Conservation (phyloP, 2,329 filamentous ascomycete genomes). For the Trichoderma asperellum region DNA sequence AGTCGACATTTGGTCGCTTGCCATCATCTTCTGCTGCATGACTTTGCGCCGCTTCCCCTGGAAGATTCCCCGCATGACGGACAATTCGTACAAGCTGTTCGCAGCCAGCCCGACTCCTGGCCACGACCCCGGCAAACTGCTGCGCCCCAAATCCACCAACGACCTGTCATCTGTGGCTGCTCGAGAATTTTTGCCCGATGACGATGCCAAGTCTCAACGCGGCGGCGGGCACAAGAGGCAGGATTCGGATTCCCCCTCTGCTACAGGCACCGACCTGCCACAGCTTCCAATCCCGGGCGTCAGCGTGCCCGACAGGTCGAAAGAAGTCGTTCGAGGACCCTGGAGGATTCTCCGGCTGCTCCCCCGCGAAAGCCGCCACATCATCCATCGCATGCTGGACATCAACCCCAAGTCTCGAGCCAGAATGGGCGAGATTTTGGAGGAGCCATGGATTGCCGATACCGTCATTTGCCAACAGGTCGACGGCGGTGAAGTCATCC, state of each 20-base stretch:
- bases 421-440: conserved; percentile 81
- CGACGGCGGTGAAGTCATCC: conserved; percentile 69
- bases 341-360: conserved; percentile 87
- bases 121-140: conserved; percentile 60
- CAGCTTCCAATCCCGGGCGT: conserved; percentile 29
- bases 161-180: conserved; percentile 47
- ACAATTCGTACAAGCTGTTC: conserved; percentile 95
- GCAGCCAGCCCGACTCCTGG: conserved; percentile 81
- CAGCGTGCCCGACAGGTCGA: conserved; percentile 52
- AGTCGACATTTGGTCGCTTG: conserved; percentile 96
- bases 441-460: conserved; percentile 87
- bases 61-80: conserved; percentile 89
- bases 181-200: conserved; percentile 47
- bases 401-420: conserved; percentile 82
- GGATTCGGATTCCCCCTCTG: conserved; percentile 29
- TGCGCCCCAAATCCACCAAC: conserved; percentile 51
- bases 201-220: conserved; percentile 36
- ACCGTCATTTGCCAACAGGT: conserved; percentile 83
- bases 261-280: not conserved
- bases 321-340: conserved; percentile 85
- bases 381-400: conserved; percentile 91
- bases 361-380: conserved; percentile 85
- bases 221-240: conserved; percentile 33
- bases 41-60: conserved; percentile 91
- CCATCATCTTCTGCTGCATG: conserved; percentile 99